phyloP scores from a whole-genome alignment of 2,329 filamentous ascomycete genomes.

The Penicillium oxalicum region DNA sequence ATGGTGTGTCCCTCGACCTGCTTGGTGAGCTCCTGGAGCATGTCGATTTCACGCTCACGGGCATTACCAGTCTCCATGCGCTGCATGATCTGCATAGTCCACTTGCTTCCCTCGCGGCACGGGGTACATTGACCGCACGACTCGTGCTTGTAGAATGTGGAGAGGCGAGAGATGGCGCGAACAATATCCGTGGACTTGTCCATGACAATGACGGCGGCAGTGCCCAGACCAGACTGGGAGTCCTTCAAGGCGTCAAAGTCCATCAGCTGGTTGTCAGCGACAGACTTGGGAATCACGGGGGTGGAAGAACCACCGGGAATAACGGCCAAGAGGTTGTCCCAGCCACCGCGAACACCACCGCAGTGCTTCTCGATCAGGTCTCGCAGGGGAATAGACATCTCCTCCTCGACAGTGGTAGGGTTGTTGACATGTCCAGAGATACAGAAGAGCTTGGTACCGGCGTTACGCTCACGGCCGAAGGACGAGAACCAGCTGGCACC shows the following conservation, averaged over 20 bases:
- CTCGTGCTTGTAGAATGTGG: slow-evolving; percentile 98
- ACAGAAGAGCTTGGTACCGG: slow-evolving; percentile 95
- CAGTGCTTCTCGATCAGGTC: slow-evolving; percentile 98
- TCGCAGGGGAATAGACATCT: slow-evolving; percentile 95
- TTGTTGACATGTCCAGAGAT: slow-evolving; percentile 99
- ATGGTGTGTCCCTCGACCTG: slow-evolving; percentile 99
- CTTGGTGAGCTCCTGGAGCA: slow-evolving; percentile 98
- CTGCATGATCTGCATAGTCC: slow-evolving; percentile 98
- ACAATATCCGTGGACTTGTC: slow-evolving; percentile 97
- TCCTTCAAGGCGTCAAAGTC: slow-evolving; percentile 99
- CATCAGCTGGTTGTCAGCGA: slow-evolving; percentile 96
- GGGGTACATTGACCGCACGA: slow-evolving; percentile 97
- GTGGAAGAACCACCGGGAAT: slow-evolving; percentile 97
- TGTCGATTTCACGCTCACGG: slow-evolving; percentile 89
- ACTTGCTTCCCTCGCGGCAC: slow-evolving; percentile 98
- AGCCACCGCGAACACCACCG: slow-evolving; percentile 89
- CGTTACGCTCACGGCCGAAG: slow-evolving; percentile 93
- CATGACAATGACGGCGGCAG: slow-evolving; percentile 97
- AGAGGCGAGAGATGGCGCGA: slow-evolving; percentile 83
- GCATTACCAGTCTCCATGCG: slow-evolving; percentile 90
- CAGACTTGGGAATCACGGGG: slow-evolving; percentile 79
- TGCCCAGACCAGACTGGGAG: slow-evolving; percentile 92
- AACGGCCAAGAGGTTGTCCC: slow-evolving; percentile 93
- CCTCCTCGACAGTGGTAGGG: slow-evolving; percentile 94
- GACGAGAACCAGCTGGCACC: slow-evolving; percentile 87